Conservation (phyloP, 495 filamentous ascomycete genomes). For the Emericellopsis terricola region DNA sequence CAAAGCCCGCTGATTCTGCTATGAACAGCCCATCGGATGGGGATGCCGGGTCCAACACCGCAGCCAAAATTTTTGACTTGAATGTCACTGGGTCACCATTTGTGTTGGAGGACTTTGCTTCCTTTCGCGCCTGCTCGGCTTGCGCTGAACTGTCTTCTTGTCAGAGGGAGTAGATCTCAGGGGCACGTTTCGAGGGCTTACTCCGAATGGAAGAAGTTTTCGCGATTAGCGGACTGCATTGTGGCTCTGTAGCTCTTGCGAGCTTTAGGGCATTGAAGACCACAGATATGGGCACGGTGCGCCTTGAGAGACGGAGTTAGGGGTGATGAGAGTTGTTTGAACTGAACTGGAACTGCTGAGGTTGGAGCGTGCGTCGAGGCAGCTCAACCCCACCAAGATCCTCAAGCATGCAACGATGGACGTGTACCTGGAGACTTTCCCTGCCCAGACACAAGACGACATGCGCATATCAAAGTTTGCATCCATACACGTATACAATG, state of each 20-base stretch:
- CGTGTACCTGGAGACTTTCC: background rate
- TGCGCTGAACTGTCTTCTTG: constrained; percentile 41
- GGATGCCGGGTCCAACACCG: constrained; percentile 47
- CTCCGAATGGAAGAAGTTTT: constrained; percentile 82
- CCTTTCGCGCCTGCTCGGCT: constrained; percentile 51
- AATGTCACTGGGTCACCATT: constrained; percentile 66
- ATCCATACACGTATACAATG: too few species aligned
- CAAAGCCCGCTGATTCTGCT: constrained; percentile 65
- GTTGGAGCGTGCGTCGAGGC: too few species aligned
- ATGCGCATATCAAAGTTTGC: too few species aligned
- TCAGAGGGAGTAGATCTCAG: constrained; percentile 2
- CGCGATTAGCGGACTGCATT: constrained; percentile 13
- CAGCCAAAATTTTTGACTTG: constrained; percentile 70
- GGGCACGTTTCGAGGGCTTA: constrained; percentile 25
- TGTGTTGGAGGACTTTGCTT: constrained; percentile 64
- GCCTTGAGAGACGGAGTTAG: background rate
- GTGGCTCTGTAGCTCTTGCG: background rate
- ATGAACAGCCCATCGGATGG: constrained; percentile 44
- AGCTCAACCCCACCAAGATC: too few species aligned
- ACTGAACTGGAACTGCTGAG: too few species aligned
- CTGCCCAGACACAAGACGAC: too few species aligned
- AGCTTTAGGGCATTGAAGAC: background rate
- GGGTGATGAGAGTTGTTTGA: too few species aligned
- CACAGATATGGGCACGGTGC: background rate
- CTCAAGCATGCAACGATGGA: too few species aligned